Evolutionary conservation across 108 stramenopile genomes (phyloP).

Genomic region (Thalassiosira profunda): DNA sequence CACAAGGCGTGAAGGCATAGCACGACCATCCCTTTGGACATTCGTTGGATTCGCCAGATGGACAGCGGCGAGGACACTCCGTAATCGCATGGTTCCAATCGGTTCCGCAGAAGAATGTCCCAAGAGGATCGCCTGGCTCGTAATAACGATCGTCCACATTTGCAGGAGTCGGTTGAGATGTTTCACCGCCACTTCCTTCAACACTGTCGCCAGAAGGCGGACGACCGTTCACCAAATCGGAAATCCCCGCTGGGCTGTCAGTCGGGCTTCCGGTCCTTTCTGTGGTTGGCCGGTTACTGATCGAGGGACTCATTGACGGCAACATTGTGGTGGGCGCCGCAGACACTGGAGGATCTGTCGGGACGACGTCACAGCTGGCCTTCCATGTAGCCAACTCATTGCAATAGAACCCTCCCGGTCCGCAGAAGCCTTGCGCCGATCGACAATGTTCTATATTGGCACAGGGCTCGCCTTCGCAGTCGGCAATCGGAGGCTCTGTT

Average conservation of each 20-base stretch:
- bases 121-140: constrained; percentile 14
- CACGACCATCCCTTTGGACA: constrained; percentile 37
- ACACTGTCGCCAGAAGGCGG: too few relatives aligned
- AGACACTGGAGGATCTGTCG: constrained; percentile 15
- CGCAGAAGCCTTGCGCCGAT: constrained; percentile 15
- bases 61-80: constrained; percentile 38
- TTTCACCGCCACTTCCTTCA: background rate
- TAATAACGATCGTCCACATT: constrained; percentile 9
- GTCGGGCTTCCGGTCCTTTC: background rate
- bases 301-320: constrained; percentile 4
- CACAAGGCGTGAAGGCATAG: constrained; percentile 44
- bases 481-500: constrained; percentile 11
- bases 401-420: constrained; percentile 16
- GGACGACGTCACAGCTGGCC: constrained; percentile 8
- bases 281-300: constrained; percentile 1
- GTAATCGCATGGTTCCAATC: constrained; percentile 54
- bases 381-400: constrained; percentile 22
- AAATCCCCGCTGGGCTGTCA: background rate
- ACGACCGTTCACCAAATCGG: too few relatives aligned
- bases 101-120: constrained; percentile 24
- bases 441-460: constrained; percentile 21
- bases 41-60: constrained; percentile 30
- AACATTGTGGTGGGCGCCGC: constrained; percentile 7
- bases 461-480: constrained; percentile 34
- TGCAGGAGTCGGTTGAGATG: background rate